Evolutionary conservation across 768 basidiomycete species (phyloP).

Genomic region (Leccinum boreale): DNA sequence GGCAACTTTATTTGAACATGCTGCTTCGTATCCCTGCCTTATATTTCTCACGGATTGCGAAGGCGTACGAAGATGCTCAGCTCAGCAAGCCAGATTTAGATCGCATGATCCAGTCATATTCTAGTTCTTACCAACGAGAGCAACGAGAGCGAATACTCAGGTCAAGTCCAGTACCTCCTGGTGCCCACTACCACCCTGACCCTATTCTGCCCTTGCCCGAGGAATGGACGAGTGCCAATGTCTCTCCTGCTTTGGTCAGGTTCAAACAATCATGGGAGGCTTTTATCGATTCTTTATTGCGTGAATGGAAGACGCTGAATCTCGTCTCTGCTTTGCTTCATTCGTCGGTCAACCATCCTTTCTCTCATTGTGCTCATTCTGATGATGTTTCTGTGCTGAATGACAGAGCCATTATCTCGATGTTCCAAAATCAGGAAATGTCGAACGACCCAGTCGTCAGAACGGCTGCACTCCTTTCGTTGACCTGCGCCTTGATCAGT

Average conservation of each 20-base stretch:
- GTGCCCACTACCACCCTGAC: constrained; percentile 16
- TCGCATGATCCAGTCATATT: constrained; percentile 42
- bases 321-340: constrained; percentile 64
- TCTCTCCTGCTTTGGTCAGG: constrained; percentile 59
- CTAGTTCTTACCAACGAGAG: constrained; percentile 12
- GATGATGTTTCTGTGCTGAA: background rate
- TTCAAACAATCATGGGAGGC: constrained; percentile 69
- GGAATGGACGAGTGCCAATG: constrained; percentile 47
- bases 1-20: constrained; percentile 41
- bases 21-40: constrained; percentile 73
- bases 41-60: constrained; percentile 76
- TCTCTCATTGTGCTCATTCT: background rate
- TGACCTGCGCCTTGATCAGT: constrained; percentile 67
- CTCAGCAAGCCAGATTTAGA: constrained; percentile 71
- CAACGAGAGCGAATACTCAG: constrained; percentile 10
- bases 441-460: constrained; percentile 60
- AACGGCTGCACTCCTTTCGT: constrained; percentile 58
- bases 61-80: constrained; percentile 75
- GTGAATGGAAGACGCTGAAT: constrained; percentile 77
- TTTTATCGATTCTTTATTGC: constrained; percentile 65
- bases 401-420: constrained; percentile 61
- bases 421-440: constrained; percentile 56
- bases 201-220: constrained; percentile 46
- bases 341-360: constrained; percentile 35
- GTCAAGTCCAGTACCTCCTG: constrained; percentile 31